Evolutionary conservation across 768 basidiomycete genomes (phyloP), one percentile per base, ranked within the genome.

Genomic region (Mycena kentingensis): DNA sequence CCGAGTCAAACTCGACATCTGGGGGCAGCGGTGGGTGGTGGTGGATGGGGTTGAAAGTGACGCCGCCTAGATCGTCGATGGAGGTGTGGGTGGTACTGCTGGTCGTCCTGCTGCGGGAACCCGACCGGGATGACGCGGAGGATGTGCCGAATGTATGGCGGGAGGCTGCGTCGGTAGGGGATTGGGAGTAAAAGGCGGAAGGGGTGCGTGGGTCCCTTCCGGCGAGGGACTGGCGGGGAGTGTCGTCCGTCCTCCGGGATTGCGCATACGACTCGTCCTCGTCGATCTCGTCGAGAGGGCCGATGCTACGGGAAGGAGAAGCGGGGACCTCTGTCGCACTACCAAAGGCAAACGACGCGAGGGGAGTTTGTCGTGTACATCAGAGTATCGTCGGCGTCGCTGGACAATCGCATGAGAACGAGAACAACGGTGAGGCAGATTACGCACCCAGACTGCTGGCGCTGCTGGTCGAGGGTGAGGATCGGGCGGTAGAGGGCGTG

Each of bases 151-250:
- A 80, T 1, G 79, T 80, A 58, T 78, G 71, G 51, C 70, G 73
- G 13, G 79, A 82, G 25, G 73, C 72, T 7, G 73, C 69, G 63
- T 82, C 79, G 6, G 70, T 54, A 52, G 44, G 55, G 24, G 61
- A 44, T 52, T 60, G 52, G 39, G 45, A 36, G 51, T 61, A 43
- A 51, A 49, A 21, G 15, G 51, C 27, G 61, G 46, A 13, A 52
- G 56, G 44, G n/a, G 54, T 51, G 48, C 55, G 27, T 36, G 38
- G 53, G 22, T 57, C 52, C 38, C 51, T 61, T n/a, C 65, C 65
- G 35, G 73, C 71, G 29, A 81, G 71, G 29, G 79, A 80, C 3
- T 77, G 79, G 21, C 80, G 72, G 41, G 80, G 80, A 5, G 80
- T 81, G 28, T 75, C 74, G 63, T 81, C 79, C 29, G 71, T 67